These are phyloP conservation scores for Stagonosporopsis cucurbitacearum DNA, from an alignment of 2,329 filamentous ascomycete genomes.

Conservation along the genomic window DNA sequence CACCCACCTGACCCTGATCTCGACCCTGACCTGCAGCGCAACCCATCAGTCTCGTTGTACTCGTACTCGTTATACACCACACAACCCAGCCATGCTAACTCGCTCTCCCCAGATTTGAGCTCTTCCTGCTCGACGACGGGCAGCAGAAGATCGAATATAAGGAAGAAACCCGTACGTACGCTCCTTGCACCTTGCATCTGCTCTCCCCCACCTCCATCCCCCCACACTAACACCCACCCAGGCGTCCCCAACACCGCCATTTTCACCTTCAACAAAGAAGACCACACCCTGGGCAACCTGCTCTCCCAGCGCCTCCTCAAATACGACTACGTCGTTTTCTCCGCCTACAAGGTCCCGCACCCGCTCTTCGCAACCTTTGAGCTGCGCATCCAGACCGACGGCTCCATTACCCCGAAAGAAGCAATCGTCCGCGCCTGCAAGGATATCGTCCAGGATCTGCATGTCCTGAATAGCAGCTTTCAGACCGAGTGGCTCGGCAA, in stretches of 20 bases:
- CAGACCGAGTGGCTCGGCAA: conserved; percentile 71
- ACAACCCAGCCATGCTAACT: conserved; percentile 1
- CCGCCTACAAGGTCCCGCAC: conserved; percentile 79
- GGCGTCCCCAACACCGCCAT: conserved; percentile 94
- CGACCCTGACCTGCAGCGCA: too few species aligned
- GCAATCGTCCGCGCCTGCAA: conserved; percentile 81
- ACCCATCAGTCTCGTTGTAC: neutral
- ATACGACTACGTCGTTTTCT: conserved; percentile 83
- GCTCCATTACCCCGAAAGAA: conserved; percentile 84
- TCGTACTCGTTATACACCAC: too few species aligned
- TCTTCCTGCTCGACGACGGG: conserved; percentile 83
- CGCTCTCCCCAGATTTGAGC: conserved; percentile 70
- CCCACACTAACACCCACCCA: conserved; percentile 45
- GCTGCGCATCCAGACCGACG: conserved; percentile 91
- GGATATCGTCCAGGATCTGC: conserved; percentile 81
- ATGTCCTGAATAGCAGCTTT: conserved; percentile 82
- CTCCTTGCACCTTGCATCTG: too few species aligned
- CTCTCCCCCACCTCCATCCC: neutral
- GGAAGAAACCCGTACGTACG: conserved; percentile 85
- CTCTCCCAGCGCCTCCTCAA: conserved; percentile 84
- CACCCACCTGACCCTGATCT: too few species aligned
- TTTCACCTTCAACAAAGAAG: conserved; percentile 95
- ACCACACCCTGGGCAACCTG: conserved; percentile 93
- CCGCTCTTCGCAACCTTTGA: conserved; percentile 60
- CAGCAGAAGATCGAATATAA: conserved; percentile 94